Evolutionary conservation across 2,329 filamentous ascomycete genomes (phyloP).

Genomic region (Didymosphaeria variabile): DNA sequence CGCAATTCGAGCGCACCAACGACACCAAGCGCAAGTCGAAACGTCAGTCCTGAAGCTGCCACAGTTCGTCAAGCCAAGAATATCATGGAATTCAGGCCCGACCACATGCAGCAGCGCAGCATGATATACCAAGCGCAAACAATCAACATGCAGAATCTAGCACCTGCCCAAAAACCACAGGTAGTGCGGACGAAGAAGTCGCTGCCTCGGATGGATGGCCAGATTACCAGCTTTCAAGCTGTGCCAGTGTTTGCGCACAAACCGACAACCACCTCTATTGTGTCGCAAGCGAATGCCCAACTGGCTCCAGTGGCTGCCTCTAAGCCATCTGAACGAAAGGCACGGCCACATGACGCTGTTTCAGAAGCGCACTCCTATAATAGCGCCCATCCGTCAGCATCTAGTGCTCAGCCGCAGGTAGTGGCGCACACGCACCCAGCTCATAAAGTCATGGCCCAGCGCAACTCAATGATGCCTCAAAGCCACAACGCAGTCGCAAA

Average conservation of each 20-base stretch:
- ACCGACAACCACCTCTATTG: constrained; percentile 6
- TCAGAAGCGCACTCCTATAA: background rate
- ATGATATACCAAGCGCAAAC: constrained; percentile 10
- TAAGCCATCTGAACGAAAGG: background rate
- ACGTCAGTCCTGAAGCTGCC: constrained; percentile 13
- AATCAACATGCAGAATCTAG: constrained; percentile 13
- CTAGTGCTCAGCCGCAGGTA: constrained; percentile 2
- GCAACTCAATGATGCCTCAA: background rate
- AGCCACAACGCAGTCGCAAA: background rate
- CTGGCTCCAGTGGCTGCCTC: background rate
- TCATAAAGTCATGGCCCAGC: constrained; percentile 7
- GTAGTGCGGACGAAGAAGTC: constrained; percentile 18
- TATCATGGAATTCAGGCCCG: background rate
- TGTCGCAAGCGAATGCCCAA: background rate
- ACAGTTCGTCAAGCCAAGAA: constrained; percentile 12
- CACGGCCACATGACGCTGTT: background rate
- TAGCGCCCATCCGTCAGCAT: constrained; percentile 6
- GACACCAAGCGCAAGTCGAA: constrained; percentile 15
- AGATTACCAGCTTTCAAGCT: background rate
- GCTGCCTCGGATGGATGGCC: constrained; percentile 24
- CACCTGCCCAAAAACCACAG: constrained; percentile 14
- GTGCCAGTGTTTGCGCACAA: constrained; percentile 13
- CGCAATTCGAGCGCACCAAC: constrained; percentile 22
- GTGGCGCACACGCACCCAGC: constrained; percentile 12
- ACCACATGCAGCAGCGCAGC: constrained; percentile 12